Evolutionary conservation across 2,329 filamentous ascomycete genomes (phyloP).

Genomic region (Fusarium zealandicum): DNA sequence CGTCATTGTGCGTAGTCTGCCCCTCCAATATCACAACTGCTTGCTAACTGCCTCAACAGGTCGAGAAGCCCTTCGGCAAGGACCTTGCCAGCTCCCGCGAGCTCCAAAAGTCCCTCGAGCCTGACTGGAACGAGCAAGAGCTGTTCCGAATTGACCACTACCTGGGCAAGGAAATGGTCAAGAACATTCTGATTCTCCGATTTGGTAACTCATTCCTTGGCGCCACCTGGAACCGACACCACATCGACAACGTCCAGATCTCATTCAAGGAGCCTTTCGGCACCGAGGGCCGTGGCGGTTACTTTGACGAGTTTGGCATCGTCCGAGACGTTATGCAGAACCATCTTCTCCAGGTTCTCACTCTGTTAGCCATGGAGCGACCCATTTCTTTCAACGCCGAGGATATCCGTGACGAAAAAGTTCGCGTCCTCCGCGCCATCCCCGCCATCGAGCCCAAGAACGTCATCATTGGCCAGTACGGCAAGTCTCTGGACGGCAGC

Average conservation of each 20-base stretch:
- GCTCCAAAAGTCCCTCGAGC: slow-evolving; percentile 91
- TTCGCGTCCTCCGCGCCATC: slow-evolving; percentile 92
- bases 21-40: not conserved
- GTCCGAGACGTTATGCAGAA: slow-evolving; percentile 99
- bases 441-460: slow-evolving; percentile 98
- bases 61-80: slow-evolving; percentile 99
- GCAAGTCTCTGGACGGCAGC: slow-evolving; percentile 91
- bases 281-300: slow-evolving; percentile 95
- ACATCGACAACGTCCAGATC: slow-evolving; percentile 99
- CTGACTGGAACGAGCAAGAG: slow-evolving; percentile 98
- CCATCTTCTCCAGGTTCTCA: slow-evolving; percentile 95
- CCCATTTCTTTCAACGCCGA: slow-evolving; percentile 98
- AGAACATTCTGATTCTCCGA: slow-evolving; percentile 97
- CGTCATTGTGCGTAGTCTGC: slow-evolving; percentile 72
- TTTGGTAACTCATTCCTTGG: slow-evolving; percentile 99
- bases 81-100: slow-evolving; percentile 93
- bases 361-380: slow-evolving; percentile 95
- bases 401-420: slow-evolving; percentile 98
- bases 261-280: slow-evolving; percentile 99
- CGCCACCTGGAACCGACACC: slow-evolving; percentile 98
- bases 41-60: slow-evolving; percentile 58
- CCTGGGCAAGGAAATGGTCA: slow-evolving; percentile 99
- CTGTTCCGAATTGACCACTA: slow-evolving; percentile 99
- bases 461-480: slow-evolving; percentile 99
- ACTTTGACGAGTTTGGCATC: slow-evolving; percentile 99